phyloP scores from a whole-genome alignment of 2,329 filamentous ascomycete genomes.

The Monosporascus sp. region DNA sequence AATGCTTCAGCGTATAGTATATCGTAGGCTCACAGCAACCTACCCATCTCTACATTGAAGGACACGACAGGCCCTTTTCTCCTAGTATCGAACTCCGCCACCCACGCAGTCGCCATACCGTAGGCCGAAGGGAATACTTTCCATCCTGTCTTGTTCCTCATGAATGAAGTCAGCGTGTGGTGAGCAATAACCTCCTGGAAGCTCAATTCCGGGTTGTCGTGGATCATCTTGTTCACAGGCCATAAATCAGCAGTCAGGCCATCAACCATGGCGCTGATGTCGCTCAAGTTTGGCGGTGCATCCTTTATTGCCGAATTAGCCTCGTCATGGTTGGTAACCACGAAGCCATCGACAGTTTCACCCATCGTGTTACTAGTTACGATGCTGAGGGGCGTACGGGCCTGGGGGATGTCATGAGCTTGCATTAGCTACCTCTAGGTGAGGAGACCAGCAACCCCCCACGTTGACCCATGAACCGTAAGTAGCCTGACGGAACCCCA shows the following conservation, averaged over 20 bases:
- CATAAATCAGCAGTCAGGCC: conserved; percentile 33
- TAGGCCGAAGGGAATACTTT: conserved; percentile 46
- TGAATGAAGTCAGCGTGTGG: conserved; percentile 41
- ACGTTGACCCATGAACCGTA: too few relatives aligned
- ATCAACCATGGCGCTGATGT: conserved; percentile 35
- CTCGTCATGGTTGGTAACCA: conserved; percentile 21
- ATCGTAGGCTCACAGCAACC: neutral
- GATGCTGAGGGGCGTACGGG: too few relatives aligned
- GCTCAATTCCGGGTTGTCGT: conserved; percentile 44
- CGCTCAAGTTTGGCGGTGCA: conserved; percentile 19
- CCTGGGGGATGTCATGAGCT: too few relatives aligned
- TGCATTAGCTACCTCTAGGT: too few relatives aligned
- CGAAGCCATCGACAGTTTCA: conserved; percentile 18
- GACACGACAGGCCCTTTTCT: conserved; percentile 40
- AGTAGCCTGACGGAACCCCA: too few relatives aligned
- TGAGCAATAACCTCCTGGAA: conserved; percentile 45
- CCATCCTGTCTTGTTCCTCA: conserved; percentile 39
- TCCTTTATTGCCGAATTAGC: conserved; percentile 5
- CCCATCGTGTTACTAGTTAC: conserved; percentile 10
- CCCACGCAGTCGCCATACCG: conserved; percentile 46
- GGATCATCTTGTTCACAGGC: conserved; percentile 43
- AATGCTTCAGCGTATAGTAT: conserved; percentile 6
- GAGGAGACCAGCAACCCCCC: too few relatives aligned
- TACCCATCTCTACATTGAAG: conserved; percentile 43
- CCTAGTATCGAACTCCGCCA: conserved; percentile 42